phyloP scores from a whole-genome alignment of 768 basidiomycete species.

The Leccinum disarticulatum region DNA sequence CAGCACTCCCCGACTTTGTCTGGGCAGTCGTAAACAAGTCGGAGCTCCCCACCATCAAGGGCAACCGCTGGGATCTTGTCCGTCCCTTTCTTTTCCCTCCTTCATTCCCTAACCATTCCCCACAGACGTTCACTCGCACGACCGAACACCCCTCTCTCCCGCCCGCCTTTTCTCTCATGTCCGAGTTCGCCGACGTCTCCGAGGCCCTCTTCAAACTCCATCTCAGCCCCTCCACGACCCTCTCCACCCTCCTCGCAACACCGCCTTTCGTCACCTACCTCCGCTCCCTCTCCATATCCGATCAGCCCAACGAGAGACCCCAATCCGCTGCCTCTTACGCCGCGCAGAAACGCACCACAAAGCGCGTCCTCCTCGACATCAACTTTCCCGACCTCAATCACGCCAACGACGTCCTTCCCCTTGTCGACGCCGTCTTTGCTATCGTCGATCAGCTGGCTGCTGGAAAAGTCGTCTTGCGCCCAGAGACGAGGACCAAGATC shows the following conservation, averaged over 20 bases:
- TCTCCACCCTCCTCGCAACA: constrained; percentile 60
- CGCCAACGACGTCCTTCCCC: constrained; percentile 46
- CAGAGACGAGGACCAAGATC: constrained; percentile 81
- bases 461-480: constrained; percentile 57
- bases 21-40: constrained; percentile 85
- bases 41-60: constrained; percentile 66
- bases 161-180: constrained; percentile 68
- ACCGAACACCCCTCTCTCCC: constrained; percentile 65
- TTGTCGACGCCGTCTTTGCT: constrained; percentile 70
- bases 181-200: constrained; percentile 85
- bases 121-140: constrained; percentile 80
- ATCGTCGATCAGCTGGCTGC: constrained; percentile 65
- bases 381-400: constrained; percentile 50
- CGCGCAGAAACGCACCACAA: constrained; percentile 45
- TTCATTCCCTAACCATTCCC: constrained; percentile 1
- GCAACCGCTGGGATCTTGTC: constrained; percentile 85
- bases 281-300: constrained; percentile 86
- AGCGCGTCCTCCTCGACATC: constrained; percentile 79
- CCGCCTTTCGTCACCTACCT: constrained; percentile 72
- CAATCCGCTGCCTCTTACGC: constrained; percentile 45
- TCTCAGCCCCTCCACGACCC: constrained; percentile 40
- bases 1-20: constrained; percentile 63
- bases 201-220: constrained; percentile 67
- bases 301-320: constrained; percentile 80
- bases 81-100: constrained; percentile 29